Evolutionary conservation across 768 basidiomycete species (phyloP).

Genomic region (Amanita subjunquillea): DNA sequence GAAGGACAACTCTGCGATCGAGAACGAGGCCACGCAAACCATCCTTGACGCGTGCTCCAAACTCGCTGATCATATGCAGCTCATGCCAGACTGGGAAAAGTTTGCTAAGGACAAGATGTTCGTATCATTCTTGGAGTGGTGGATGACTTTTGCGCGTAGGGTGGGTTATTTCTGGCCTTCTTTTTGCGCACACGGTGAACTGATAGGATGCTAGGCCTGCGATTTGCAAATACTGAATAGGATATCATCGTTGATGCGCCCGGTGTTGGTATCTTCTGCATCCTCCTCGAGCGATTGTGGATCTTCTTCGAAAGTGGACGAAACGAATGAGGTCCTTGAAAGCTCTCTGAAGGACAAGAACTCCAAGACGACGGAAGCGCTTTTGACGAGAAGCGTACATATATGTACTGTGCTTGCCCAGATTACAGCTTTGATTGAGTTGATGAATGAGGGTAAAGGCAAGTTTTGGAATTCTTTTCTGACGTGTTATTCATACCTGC

Average conservation of each 20-base stretch:
- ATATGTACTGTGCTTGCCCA: constrained; percentile 5
- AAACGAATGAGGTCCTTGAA: not conserved
- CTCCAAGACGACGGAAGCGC: not conserved
- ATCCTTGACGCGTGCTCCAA: constrained; percentile 35
- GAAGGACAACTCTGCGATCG: constrained; percentile 6
- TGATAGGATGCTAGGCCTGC: constrained; percentile 25
- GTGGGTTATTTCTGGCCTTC: constrained; percentile 22
- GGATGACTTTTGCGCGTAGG: constrained; percentile 57
- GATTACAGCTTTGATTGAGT: not conserved
- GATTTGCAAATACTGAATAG: constrained; percentile 37
- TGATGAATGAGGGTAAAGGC: not conserved
- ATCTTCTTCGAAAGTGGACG: not conserved
- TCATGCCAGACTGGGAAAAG: constrained; percentile 18
- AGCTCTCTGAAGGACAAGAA: not conserved
- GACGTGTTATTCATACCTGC: not conserved
- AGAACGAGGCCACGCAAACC: constrained; percentile 21
- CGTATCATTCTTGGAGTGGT: constrained; percentile 58
- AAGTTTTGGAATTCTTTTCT: not conserved
- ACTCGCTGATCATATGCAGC: constrained; percentile 30
- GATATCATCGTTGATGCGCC: constrained; percentile 1
- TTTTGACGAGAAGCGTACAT: constrained; percentile 1
- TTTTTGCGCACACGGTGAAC: not conserved
- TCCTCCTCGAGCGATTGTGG: not conserved
- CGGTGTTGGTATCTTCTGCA: not conserved
- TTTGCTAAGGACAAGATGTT: constrained; percentile 47